A percentile compares a stretch with the other conserved stretches of the same genome.
Evolutionary conservation across 1,284 basidiomycete species (phyloP).

Genomic region (Apiotrichum domesticum): DNA sequence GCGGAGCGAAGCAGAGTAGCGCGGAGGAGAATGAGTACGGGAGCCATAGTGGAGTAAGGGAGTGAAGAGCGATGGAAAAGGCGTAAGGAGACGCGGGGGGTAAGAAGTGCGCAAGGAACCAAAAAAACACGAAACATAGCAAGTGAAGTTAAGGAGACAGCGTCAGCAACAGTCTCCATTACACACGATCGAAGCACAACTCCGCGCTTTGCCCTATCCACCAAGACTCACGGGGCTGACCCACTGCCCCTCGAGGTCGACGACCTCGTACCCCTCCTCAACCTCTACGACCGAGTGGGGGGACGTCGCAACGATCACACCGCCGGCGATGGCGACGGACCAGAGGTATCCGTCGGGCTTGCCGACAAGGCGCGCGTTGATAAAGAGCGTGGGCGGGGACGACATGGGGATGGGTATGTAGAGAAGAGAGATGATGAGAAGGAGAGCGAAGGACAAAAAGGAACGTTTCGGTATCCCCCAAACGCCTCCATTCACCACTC

Average conservation of each 20-base stretch:
- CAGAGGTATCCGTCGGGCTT: constrained; percentile 3
- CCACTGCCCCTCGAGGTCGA: constrained; percentile 11
- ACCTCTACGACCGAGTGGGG: background rate
- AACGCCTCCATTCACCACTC: too few species aligned
- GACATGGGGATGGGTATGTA: too few species aligned
- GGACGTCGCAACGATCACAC: constrained; percentile 13
- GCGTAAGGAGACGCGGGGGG: too few species aligned
- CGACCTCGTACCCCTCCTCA: background rate
- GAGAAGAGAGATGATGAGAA: too few species aligned
- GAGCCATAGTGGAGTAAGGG: too few species aligned
- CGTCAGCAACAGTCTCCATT: background rate
- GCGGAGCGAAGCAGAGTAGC: background rate
- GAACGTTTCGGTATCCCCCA: too few species aligned
- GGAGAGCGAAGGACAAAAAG: too few species aligned
- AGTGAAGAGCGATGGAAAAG: too few species aligned
- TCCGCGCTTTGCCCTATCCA: background rate
- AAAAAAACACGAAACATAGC: too few species aligned
- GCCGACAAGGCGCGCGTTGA: constrained; percentile 25
- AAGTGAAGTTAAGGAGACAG: background rate
- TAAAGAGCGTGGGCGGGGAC: constrained; percentile 5
- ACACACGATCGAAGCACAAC: background rate
- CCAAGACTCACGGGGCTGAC: constrained; percentile 8
- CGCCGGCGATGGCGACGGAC: constrained; percentile 15
- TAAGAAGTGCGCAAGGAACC: too few species aligned
- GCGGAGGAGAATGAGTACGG: too few species aligned